Evolutionary conservation across 2,329 filamentous ascomycete genomes (phyloP), one percentile per base, ranked within the genome.

Genomic region (Cladophialophora yegresii): DNA sequence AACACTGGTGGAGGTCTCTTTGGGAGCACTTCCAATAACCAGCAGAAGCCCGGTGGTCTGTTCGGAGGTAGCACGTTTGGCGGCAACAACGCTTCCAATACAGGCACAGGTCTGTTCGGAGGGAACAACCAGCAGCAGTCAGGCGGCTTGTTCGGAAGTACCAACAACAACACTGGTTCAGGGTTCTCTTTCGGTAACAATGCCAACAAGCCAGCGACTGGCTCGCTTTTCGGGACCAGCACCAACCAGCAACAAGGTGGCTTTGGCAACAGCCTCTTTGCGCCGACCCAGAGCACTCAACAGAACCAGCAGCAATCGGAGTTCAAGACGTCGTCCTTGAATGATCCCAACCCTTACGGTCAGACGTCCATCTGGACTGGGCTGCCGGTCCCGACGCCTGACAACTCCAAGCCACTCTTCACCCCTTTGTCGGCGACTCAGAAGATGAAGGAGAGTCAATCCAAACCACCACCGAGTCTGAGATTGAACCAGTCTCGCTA

Each of bases 311-410:
- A 79, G 54, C 84, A 84, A 16, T 87, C 90, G 72, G 77, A 82
- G 54, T 76, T 77, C 20, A 80, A 96, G 64, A 92, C 89, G 36
- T 88, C 92, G 4, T 95, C 91, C 66, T 85, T 96, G 62, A 87
- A 87, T 65, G 92, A 93, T 69, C 83, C 87, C n/a, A 92, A 90
- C 58, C 93, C 96, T 0, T 99, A 96, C 73, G 95, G 95, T 47
- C 92, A 91, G 59, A 86, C 91, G 53, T 91, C 92, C 1, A 84
- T 99, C 22, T 98, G 98, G 77, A 86, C 88, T 33, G 89, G 88
- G 59, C 80, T 97, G 16, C 70, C 83, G 74, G 74, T 87, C 73
- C 78, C 90, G 78, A 79, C 79, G 81, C 60, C 83, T 76, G 76
- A 92, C 58, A 84, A 92, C 72, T 90, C 92, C 2, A 95, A 95